Base-by-base conservation (phyloP, 2,329 filamentous ascomycete species). In the Alternaria ventricosa region DNA sequence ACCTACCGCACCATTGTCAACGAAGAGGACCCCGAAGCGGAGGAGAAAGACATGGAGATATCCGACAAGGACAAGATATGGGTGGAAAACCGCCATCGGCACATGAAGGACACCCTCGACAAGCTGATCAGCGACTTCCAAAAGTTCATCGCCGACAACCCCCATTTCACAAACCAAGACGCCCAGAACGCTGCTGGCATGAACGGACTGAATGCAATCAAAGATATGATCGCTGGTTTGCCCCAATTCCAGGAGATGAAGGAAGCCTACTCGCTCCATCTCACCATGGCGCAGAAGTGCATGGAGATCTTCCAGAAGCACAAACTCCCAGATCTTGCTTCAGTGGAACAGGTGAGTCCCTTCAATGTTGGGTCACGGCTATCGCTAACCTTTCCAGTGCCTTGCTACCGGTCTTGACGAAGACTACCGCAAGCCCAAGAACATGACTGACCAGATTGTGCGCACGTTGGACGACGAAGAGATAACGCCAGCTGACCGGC, bases 31-130 rank as follows among this genome's bases (percentile, higher is more conserved):
- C 81, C 84, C 0, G 88, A 90, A 45, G 87, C 90, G 27, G 89
- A 96, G 78, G 88, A 92, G 64, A 97, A 96, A 78, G 94, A 97
- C 47, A 92, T 97, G 86, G 94, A 97, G 72, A 91, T 99, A 53
- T 86, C 87, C 30, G 96, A 99, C 69, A 92, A 93, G 73, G 96
- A 99, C 82, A 92, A 90, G 77, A 92, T 99, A 50, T 99, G 96
- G 96, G 90, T 97, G 23, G 92, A 96, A 64, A 97, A 97, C 76
- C 88, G 96, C 58, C 96, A 99, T 81, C 87, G 89, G 56, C 96
- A 99, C 81, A 99, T 99, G 96, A 97, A 97, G 79, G 94, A 98
- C 78, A 96, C 96, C 4, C 94, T 98, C 72, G 92, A 95, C 75
- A 96, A 95, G 80, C 85, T 99, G 64, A 96, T 95, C 85, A 87